These are phyloP conservation scores for Quercus cerris DNA, from an alignment of 306 rosid species.

Conservation along the genomic window DNA sequence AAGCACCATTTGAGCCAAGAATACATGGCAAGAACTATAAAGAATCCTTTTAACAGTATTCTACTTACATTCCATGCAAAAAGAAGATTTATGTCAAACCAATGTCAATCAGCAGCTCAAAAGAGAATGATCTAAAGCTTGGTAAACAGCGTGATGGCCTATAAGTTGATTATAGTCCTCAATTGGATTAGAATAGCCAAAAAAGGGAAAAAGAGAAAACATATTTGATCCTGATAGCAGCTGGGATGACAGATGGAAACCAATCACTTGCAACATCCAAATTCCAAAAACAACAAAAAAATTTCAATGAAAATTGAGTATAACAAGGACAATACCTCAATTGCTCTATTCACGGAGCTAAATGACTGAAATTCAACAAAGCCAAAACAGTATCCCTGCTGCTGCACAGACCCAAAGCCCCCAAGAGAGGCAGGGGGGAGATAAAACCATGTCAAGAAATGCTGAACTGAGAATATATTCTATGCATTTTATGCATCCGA, in stretches of 20 bases:
- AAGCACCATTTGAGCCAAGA: too few relatives aligned
- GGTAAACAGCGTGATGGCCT: background rate
- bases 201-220: background rate
- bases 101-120: background rate
- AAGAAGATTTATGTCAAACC: constrained; percentile 6
- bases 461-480: background rate
- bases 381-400: constrained; percentile 77
- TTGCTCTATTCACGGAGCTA: constrained; percentile 58
- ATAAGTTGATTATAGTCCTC: background rate
- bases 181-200: background rate
- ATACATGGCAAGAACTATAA: too few relatives aligned
- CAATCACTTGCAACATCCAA: background rate
- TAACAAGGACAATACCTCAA: constrained; percentile 46
- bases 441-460: constrained; percentile 18
- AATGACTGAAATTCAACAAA: constrained; percentile 67
- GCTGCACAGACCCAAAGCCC: constrained; percentile 41
- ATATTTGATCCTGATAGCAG: background rate
- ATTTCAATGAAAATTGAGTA: constrained; percentile 9
- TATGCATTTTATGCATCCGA: constrained; percentile 5
- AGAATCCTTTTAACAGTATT: too few relatives aligned
- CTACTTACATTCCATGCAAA: background rate
- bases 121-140: background rate
- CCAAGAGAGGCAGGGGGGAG: background rate
- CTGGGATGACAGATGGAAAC: background rate
- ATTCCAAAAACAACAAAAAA: background rate